Base-by-base conservation (phyloP, 768 basidiomycete species). In the Rubroboletus satanas region DNA sequence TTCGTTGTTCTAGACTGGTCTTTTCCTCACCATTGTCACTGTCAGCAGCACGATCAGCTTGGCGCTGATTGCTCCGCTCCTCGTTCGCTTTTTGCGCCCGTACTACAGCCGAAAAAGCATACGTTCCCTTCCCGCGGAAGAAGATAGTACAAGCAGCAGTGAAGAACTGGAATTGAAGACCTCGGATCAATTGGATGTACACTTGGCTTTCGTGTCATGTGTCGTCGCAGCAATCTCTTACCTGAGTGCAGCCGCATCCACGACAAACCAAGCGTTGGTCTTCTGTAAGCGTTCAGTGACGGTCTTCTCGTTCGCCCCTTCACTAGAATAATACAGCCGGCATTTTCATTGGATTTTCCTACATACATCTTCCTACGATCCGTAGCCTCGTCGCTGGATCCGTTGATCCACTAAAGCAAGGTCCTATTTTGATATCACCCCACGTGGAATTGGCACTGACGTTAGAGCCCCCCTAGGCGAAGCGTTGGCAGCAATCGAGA, bases 101-200 rank as follows among this genome's bases (percentile, higher is more conserved):
- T 56, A 66, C 15, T 73, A 71, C 23, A 44, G 5, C 17, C 62
- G 60, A 26, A 18, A 21, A 11, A 37, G 23, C 8, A 7, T 5
- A 9, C 21, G 12, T 18, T 18, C 44, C 10, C 18, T 8, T 32
- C 21, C 45, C 5, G 29, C 15, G 5, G 37, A 56, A 35, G 45
- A 55, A 39, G 41, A 39, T n/a, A 21, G 21, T 21, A 15, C 14
- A 2, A 1, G 2, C 21, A 17, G 52, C 17, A 10, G 12, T 8
- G 49, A 46, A 18, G 42, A 36, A 33, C 17, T 7, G 14, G 52
- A 38, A 44, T 9, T 17, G 11, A 52, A 49, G 28, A 62, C 66
- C 0, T 62, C 68, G 0, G 72, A 73, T 52, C 60, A 21, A 9
- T 51, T 73, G 18, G 66, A 73, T 37, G 59, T 69, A 15, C 68